Evolutionary conservation across 2,329 filamentous ascomycete species (phyloP).

Genomic region (Samsoniella hepiali): DNA sequence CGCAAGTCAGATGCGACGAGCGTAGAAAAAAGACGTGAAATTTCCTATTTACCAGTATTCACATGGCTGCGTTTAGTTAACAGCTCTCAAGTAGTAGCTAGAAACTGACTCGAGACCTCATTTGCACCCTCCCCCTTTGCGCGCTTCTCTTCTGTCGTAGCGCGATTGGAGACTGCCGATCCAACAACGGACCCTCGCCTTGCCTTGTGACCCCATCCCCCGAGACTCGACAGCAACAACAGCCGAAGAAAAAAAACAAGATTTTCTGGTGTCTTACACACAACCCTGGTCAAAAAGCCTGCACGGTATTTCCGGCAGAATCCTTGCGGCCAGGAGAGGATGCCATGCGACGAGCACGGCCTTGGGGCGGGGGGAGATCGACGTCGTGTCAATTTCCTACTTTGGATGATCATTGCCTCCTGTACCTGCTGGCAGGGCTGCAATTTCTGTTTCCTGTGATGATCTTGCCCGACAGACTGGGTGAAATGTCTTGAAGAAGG

Average conservation of each 20-base stretch:
- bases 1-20: too few species aligned
- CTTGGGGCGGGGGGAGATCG: neutral
- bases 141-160: neutral
- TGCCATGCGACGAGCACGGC: neutral
- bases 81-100: too few species aligned
- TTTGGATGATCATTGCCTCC: neutral
- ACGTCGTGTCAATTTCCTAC: conserved; percentile 12
- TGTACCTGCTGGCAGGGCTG: neutral
- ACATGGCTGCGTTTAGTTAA: too few species aligned
- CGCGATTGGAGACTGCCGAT: neutral
- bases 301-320: neutral
- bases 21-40: too few species aligned
- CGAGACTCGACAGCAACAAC: neutral
- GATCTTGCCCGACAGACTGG: neutral
- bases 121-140: neutral
- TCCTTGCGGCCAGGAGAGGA: too few species aligned
- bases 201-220: neutral
- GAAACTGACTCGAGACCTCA: neutral
- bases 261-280: neutral
- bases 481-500: too few species aligned
- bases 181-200: neutral
- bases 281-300: neutral
- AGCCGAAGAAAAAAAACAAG: neutral
- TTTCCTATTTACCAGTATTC: too few species aligned
- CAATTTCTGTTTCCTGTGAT: neutral